Base-by-base conservation (phyloP, 2,329 filamentous ascomycete genomes). In the Aureobasidium sp. region DNA sequence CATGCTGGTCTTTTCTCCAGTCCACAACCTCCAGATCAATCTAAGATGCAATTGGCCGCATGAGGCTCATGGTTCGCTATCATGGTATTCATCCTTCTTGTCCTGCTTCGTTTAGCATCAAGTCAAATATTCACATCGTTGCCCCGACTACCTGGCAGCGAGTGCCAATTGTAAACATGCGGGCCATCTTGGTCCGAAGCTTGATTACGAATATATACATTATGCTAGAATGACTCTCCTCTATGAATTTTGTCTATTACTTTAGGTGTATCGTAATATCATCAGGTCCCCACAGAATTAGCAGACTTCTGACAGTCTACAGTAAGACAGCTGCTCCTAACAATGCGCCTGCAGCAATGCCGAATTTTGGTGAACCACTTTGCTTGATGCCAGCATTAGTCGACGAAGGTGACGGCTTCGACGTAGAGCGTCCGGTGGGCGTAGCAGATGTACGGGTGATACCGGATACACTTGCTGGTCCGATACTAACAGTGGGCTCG, bases 281-380 rank as follows among this genome's bases (percentile, higher is more conserved):
- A 25, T 6, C 24, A 6, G 25, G 27, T 45, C 17, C 16, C 29
- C 17, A 32, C n/a, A 27, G 29, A 21, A 37, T 21, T 4, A 6
- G 21, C 19, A n/a, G 11, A 6, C 10, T 10, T 29, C 38, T 17
- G n/a, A 22, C 12, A 5, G 25, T 29, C n/a, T 41, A 51, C 17
- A 51, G 29, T 25, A 51, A 41, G 19, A 34, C 21, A 6, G 48
- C 48, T 24, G 48, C 48, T 41, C 48, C 48, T 7, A 51, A 22
- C 34, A 37, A 22, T 1, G 25, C 48, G 17, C 48, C 48, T 24
- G 25, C 48, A 5, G 34, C n/a, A 8, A 27, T 37, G 14, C 27
- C 27, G 14, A 41, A 3, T 6, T n/a, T 24, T 16, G 48, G 25
- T 7, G 41, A 17, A 16, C 24, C 37, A 2, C 12, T 37, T 17